These are phyloP conservation scores for Zea luxurians DNA, from an alignment of 176 grass and related monocot species.

Conservation along the genomic window DNA sequence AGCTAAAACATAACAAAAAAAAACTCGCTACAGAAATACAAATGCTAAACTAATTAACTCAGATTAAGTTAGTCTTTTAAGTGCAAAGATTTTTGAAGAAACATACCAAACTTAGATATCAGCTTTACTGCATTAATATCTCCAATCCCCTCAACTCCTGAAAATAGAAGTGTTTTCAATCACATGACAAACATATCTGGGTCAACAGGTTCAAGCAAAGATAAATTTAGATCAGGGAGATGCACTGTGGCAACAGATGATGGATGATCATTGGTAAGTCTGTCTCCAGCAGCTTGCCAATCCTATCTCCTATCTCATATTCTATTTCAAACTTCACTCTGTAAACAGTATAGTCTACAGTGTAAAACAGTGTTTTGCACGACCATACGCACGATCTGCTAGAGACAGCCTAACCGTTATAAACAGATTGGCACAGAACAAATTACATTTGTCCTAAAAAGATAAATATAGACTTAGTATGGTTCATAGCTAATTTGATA, in stretches of 20 bases:
- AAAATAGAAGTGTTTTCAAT: slow-evolving; percentile 32
- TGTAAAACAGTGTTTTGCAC: no score
- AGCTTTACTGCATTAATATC: slow-evolving; percentile 79
- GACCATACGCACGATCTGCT: no score
- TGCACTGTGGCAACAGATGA: slow-evolving; percentile 22
- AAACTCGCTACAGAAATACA: slow-evolving; percentile 18
- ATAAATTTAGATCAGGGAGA: slow-evolving; percentile 20
- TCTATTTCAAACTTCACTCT: no score
- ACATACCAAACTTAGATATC: slow-evolving; percentile 87
- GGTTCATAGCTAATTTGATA: slow-evolving; percentile 1
- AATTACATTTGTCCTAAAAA: neutral
- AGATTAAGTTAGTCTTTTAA: slow-evolving; percentile 3
- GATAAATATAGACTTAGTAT: slow-evolving; percentile 3
- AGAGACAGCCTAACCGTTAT: neutral
- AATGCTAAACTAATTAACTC: neutral
- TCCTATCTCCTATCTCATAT: no score
- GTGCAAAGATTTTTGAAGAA: slow-evolving; percentile 27
- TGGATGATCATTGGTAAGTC: neutral
- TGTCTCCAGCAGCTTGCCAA: no score
- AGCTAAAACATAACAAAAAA: neutral
- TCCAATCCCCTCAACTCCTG: slow-evolving; percentile 96
- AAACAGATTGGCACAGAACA: neutral
- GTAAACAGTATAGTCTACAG: no score
- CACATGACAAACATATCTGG: neutral
- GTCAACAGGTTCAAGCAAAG: neutral